These are phyloP conservation scores for Beauveria rudraprayagi DNA, from an alignment of 2,329 filamentous ascomycete species.

Conservation along the genomic window DNA sequence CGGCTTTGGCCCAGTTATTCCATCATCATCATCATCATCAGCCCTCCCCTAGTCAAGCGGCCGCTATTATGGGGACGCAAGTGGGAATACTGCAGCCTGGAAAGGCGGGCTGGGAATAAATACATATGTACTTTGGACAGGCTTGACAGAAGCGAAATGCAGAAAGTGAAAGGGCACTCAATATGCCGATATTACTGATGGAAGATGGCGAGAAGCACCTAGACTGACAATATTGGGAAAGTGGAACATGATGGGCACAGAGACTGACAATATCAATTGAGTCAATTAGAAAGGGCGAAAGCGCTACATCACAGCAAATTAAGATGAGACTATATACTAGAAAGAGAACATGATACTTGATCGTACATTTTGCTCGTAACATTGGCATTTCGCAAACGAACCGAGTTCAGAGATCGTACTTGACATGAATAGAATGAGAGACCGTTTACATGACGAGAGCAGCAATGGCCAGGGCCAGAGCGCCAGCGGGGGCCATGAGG, in stretches of 20 bases:
- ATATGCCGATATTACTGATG: too few relatives aligned
- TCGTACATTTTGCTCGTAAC: conserved; percentile 8
- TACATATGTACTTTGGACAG: too few relatives aligned
- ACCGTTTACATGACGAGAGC: conserved; percentile 9
- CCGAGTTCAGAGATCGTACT: not conserved
- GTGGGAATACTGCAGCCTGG: not conserved
- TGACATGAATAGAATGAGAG: not conserved
- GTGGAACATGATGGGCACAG: not conserved
- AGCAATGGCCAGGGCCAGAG: conserved; percentile 8
- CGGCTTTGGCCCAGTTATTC: not conserved
- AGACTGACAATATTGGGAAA: not conserved
- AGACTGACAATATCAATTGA: not conserved
- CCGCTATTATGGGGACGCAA: not conserved
- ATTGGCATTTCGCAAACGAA: not conserved
- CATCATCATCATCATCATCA: not conserved
- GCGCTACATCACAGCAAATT: not conserved
- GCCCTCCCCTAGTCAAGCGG: not conserved
- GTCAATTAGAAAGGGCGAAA: not conserved
- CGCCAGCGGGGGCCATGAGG: conserved; percentile 8
- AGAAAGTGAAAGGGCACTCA: too few relatives aligned
- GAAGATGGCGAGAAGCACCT: too few relatives aligned
- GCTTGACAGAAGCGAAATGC: too few relatives aligned
- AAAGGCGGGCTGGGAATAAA: not conserved
- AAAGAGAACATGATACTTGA: conserved; percentile 2
- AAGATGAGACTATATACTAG: conserved; percentile 5